Conservation (phyloP, 1,284 basidiomycete genomes). For the Erythrobasidium hasegawianum region DNA sequence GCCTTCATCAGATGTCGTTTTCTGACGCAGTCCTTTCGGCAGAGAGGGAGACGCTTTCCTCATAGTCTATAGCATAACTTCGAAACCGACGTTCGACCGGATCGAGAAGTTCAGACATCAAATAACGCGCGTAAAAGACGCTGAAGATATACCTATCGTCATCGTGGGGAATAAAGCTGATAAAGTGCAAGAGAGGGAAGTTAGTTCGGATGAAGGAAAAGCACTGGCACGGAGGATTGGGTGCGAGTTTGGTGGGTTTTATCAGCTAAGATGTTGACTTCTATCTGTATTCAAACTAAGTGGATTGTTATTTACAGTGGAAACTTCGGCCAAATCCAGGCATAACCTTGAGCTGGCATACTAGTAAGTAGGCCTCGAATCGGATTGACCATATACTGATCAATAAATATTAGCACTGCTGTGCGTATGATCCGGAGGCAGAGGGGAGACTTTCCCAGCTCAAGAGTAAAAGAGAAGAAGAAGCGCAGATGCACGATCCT, state of each 20-base stretch:
- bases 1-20: too few relatives aligned
- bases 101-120: constrained; percentile 49
- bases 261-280: too few relatives aligned
- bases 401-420: too few relatives aligned
- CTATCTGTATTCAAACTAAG: too few relatives aligned
- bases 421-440: constrained; percentile 24
- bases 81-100: constrained; percentile 50
- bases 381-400: too few relatives aligned
- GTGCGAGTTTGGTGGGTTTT: constrained; percentile 46
- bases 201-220: constrained; percentile 47
- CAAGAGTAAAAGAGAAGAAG: constrained; percentile 10
- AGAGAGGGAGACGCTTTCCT: constrained; percentile 52
- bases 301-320: too few relatives aligned
- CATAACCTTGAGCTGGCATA: constrained; percentile 50
- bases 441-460: constrained; percentile 13
- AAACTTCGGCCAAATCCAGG: constrained; percentile 51
- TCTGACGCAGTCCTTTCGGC: too few relatives aligned
- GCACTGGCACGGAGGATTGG: constrained; percentile 48
- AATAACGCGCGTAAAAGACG: constrained; percentile 49
- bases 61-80: constrained; percentile 50
- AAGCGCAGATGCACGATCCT: constrained; percentile 34
- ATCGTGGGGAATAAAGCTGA: constrained; percentile 65
- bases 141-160: constrained; percentile 56
- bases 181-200: constrained; percentile 49
- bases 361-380: too few relatives aligned